These are phyloP conservation scores for Elaphomyces granulatus DNA, from an alignment of 495 filamentous ascomycete species.

Conservation along the genomic window DNA sequence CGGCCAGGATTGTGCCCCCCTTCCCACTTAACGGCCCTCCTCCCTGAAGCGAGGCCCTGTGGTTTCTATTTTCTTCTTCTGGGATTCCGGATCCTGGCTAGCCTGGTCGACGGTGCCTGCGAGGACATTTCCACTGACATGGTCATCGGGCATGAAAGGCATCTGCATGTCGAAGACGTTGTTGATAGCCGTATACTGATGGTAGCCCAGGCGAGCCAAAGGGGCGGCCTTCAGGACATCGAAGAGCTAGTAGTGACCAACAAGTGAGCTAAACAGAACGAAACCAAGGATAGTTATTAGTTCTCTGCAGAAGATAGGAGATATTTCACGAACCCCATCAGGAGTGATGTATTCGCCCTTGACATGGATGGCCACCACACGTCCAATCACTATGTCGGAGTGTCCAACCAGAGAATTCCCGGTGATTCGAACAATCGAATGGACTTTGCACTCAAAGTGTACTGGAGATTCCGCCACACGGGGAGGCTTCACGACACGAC, in stretches of 20 bases:
- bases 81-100: too few species aligned
- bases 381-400: conserved; percentile 41
- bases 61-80: too few species aligned
- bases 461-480: conserved; percentile 40
- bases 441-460: conserved; percentile 42
- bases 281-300: too few species aligned
- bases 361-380: conserved; percentile 41
- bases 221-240: conserved; percentile 40
- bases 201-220: conserved; percentile 46
- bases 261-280: too few species aligned
- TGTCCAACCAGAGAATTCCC: conserved; percentile 39
- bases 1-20: too few species aligned
- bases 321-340: too few species aligned
- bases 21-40: too few species aligned
- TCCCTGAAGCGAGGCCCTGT: too few species aligned
- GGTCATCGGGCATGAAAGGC: too few species aligned
- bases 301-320: too few species aligned
- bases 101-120: too few species aligned
- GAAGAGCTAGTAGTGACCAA: conserved; percentile 34
- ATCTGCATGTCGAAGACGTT: conserved; percentile 44
- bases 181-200: conserved; percentile 37
- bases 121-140: too few species aligned
- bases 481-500: conserved; percentile 28
- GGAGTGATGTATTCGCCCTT: conserved; percentile 33
- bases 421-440: conserved; percentile 35